phyloP scores from a whole-genome alignment of 2,329 filamentous ascomycete genomes.

The Penicillium crustosum region DNA sequence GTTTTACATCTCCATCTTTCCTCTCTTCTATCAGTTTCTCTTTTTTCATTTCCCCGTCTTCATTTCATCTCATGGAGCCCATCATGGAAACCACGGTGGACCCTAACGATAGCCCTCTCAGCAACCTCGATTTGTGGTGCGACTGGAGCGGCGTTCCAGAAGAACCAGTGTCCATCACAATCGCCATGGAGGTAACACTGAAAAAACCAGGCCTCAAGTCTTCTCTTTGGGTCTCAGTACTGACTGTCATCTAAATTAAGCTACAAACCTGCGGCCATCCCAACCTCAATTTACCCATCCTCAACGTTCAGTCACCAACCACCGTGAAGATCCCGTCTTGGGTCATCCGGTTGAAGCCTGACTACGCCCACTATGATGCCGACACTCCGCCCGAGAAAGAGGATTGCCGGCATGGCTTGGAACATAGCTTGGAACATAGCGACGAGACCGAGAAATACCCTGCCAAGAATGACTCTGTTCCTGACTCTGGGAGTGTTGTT shows the following conservation, averaged over 20 bases:
- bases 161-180: constrained; percentile 26
- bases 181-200: constrained; percentile 33
- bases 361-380: background rate
- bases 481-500: background rate
- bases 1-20: constrained; percentile 1
- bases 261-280: constrained; percentile 28
- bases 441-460: background rate
- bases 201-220: background rate
- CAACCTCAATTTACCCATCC: constrained; percentile 22
- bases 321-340: background rate
- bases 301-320: constrained; percentile 16
- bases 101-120: constrained; percentile 19
- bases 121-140: constrained; percentile 32
- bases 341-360: constrained; percentile 2
- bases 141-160: constrained; percentile 32
- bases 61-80: background rate
- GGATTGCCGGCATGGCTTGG: too few species aligned
- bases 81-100: constrained; percentile 9
- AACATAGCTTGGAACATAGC: too few species aligned
- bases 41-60: background rate
- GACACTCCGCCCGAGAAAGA: background rate
- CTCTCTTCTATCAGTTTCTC: background rate
- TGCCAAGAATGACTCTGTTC: background rate
- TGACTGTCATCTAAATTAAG: constrained; percentile 1
- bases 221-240: background rate